Conservation (phyloP, 305 asterid genomes). For the Andrographis paniculata region DNA sequence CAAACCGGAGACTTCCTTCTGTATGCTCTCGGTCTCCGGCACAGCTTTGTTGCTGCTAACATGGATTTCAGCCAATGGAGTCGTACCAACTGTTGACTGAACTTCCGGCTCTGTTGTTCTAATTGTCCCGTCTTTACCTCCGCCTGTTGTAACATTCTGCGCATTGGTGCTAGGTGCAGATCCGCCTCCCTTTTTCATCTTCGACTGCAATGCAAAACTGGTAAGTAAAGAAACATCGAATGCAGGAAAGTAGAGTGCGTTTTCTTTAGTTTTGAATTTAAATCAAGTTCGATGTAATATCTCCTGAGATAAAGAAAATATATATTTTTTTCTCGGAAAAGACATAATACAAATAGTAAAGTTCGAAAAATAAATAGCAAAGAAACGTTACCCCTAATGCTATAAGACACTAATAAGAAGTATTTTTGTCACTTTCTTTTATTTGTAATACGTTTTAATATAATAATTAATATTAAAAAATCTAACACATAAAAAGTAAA, state of each 20-base stretch:
- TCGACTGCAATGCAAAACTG: constrained; percentile 43
- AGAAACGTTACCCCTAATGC: too few species aligned
- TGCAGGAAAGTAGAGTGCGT: neutral
- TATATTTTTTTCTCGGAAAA: too few species aligned
- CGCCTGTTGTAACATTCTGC: constrained; percentile 42
- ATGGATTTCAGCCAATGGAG: constrained; percentile 37
- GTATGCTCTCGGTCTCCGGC: constrained; percentile 29
- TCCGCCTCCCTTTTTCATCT: constrained; percentile 62
- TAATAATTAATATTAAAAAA: neutral
- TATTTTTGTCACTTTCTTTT: too few species aligned
- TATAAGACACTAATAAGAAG: too few species aligned
- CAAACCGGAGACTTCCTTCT: constrained; percentile 19
- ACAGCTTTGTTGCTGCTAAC: constrained; percentile 22
- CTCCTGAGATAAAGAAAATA: too few species aligned
- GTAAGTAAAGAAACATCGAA: neutral
- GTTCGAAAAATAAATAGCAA: too few species aligned
- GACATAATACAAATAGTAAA: too few species aligned
- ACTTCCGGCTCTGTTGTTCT: constrained; percentile 44
- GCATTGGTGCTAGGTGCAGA: constrained; percentile 35
- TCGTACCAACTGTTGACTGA: constrained; percentile 22
- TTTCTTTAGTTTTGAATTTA: neutral
- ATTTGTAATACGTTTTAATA: too few species aligned
- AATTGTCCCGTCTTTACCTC: constrained; percentile 43
- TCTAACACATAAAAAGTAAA: too few species aligned
- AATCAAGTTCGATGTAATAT: too few species aligned